Evolutionary conservation across 345 rosid genomes (phyloP).

Genomic region (Moringa oleifera): DNA sequence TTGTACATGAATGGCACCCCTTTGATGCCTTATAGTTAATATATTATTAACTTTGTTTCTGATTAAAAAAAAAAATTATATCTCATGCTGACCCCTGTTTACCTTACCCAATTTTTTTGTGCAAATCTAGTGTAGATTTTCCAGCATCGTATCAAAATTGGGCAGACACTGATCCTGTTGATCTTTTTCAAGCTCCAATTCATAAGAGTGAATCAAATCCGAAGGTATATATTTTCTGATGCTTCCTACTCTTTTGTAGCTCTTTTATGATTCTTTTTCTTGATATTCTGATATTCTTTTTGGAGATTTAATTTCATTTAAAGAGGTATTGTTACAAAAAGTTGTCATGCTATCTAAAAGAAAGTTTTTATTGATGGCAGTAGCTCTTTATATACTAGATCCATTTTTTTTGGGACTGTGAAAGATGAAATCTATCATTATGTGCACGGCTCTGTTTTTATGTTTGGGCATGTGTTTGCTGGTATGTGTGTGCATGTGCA

Average conservation of each 20-base stretch:
- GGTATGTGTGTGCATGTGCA: no score
- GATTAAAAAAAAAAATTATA: no score
- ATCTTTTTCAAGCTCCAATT: constrained; percentile 77
- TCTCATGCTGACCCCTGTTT: no score
- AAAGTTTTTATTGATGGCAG: not conserved
- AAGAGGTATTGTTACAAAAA: not conserved
- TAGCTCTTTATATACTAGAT: not conserved
- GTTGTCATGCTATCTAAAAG: no score
- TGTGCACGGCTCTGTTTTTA: no score
- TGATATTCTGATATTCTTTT: not conserved
- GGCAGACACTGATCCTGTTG: constrained; percentile 55
- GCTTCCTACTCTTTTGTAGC: not conserved
- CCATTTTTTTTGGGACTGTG: not conserved
- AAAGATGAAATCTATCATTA: not conserved
- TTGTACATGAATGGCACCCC: no score
- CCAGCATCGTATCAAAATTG: constrained; percentile 79
- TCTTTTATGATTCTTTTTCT: not conserved
- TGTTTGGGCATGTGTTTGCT: no score
- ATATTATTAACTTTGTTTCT: no score
- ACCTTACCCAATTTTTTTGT: constrained; percentile 14
- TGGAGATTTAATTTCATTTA: constrained; percentile 2
- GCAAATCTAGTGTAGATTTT: constrained; percentile 81
- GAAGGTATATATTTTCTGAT: constrained; percentile 38
- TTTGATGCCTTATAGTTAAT: no score
- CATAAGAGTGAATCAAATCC: constrained; percentile 73